Evolutionary conservation across 129 eudicot genomes (phyloP), one percentile per base, ranked within the genome.

Genomic region (Apium graveolens): DNA sequence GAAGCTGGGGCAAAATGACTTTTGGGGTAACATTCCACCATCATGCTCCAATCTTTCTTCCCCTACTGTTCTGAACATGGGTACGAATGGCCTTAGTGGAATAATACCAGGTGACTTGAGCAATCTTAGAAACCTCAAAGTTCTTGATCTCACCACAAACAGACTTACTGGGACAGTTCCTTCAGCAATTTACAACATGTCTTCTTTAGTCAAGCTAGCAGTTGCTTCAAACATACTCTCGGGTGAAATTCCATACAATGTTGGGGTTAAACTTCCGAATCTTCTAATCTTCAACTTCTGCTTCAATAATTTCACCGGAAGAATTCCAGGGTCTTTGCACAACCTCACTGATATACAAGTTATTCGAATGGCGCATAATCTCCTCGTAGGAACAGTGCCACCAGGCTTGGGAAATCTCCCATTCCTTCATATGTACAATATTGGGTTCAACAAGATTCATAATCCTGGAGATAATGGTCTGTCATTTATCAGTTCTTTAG

Each of bases 381-480:
- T 27, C 57, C 80, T 92, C 69, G 88, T 81, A 26, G 97, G 97
- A 42, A 83, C 73, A 1, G 82, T 89, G 24, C 97, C 97, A 48
- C 89, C 89, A 20, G 93, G 97, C 14, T 78, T 88, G 31, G 88
- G 86, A 27, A 92, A 92, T 81, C 91, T 92, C 75, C 92, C 87
- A 0, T 73, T 72, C 65, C 83, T 92, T 65, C 80, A 86, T 68
- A 84, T 85, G 90, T 91, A 89, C 80, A 87, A 89, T 46, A 91
- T 91, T 48, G 94, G 90, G 31, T 80, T 78, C 75, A 91, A 91
- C 60, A 32, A 78, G 38, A 87, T 91, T 65, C 83, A 81, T 66
- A 87, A 84, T 77, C 32, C 83, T 3, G 82, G 38, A 11, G 78
- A 81, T 66, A 74, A 80, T 13, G 89, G 90, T 45, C 87, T 92